Evolutionary conservation across 2,329 filamentous ascomycete species (phyloP), one percentile per base, ranked within the genome.

Genomic region (Dactylellina leptospora): DNA sequence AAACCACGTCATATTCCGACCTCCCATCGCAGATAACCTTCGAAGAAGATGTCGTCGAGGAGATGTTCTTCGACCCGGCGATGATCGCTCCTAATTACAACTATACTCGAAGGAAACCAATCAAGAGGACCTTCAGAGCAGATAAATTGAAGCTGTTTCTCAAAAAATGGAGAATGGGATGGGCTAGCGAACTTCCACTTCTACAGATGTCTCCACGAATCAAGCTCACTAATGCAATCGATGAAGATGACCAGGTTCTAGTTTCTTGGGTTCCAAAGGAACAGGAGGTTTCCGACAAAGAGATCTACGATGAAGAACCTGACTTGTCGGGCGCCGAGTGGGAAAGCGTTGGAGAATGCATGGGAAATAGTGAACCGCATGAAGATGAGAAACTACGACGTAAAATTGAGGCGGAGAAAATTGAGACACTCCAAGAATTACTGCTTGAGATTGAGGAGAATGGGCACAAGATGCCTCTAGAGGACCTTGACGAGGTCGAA

Each of bases 141-240:
- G 56, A 63, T 27, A 63, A 71, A 16, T 28, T 71, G 16, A 42
- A 50, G 4, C 11, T 54, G 20, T 60, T 71, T 16, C 11, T 59
- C 3, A 51, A 44, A 2, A 25, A 23, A 5, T 38, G 25, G 40
- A 55, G 58, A 18, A 62, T 71, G 18, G 66, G 42, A 11, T 62
- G 56, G 55, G 44, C 3, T 4, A 48, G 38, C 16, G 51, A 45
- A 2, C 62, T 44, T 6, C 51, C 44, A 10, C 18, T 71, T 6
- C 25, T 38, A 4, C 56, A 71, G 11, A 71, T 71, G 44, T 71
- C 66, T n/a, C 66, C 66, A 6, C 38, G 58, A 4, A 30, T 71
- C n/a, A 9, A 30, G 20, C 13, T 71, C n/a, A 20, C 47, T 4
- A 22, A 50, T 18, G 45, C 47, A 5, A 16, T 33, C 4, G 22